Base-by-base conservation (phyloP, 805 yeast species). In the Yarrowia deformans region DNA sequence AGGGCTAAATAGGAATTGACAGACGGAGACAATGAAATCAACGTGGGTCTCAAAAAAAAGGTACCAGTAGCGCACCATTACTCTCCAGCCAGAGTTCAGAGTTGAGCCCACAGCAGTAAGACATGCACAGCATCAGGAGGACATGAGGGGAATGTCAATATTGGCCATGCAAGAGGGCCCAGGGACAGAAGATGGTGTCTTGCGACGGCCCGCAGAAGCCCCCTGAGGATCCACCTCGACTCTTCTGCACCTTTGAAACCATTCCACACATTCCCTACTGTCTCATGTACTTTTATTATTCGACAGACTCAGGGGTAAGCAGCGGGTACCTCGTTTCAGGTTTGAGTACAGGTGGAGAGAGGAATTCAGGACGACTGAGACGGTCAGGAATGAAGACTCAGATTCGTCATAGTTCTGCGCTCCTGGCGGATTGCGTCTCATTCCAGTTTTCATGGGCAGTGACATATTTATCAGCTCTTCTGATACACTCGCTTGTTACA, bases 291-390 rank as follows among this genome's bases (percentile, higher is more conserved):
- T 19, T 6, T 54, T 54, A 54, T 54, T 39, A 54, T 54, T 23
- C 29, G 13, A 18, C 56, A 52, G 18, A 39, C 42, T 54, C 60
- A 54, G 45, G 60, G 60, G 60, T 54, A 19, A 14, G 35, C 34
- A 14, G 45, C 60, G 60, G 60, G 60, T 54, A 54, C 60, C 60
- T 54, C 45, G 60, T 52, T 52, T 52, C 58, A 52, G 14, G 29
- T 23, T 23, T 23, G 29, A 4, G 29, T 23, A 23, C 29, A 23
- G 4, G 29, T 23, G 29, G 29, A 23, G 29, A 23, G 29, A 23
- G 29, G 29, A 4, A 23, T 23, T 23, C 4, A 23, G 29, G 4
- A 23, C 29, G 29, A 23, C 39, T 40, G 43, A 10, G 43, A 40
- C 16, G 13, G n/a, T 10, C 8, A 40, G 43, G 43, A 42, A n/a